Evolutionary conservation across 345 rosid genomes (phyloP), one percentile per base, ranked within the genome.

Genomic region (Gossypium sturtianum): DNA sequence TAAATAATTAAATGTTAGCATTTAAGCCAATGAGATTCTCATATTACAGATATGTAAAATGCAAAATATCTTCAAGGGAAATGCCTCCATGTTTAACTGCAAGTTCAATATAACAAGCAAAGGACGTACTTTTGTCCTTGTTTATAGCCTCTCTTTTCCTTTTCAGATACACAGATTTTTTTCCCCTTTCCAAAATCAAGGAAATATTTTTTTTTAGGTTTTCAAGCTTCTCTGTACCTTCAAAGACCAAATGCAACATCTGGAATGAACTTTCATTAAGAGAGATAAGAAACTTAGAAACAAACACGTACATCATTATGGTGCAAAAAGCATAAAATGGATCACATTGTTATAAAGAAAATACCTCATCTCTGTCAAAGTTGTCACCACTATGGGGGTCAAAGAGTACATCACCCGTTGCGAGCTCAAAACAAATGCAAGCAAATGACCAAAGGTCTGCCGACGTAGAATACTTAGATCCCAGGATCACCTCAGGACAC

Each of bases 361-460:
- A 56, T 76, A 90, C 95, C 95, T 88, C 95, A 77, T 90, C 95
- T 80, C 95, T 88, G 65, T 87, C 89, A 56, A 80, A 88, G 80
- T 88, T 90, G 77, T 87, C 90, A 19, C 89, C 91, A 1, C 89
- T 87, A 78, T 88, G 94, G 16, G 92, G 94, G 78, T 90, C 94
- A 77, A 87, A 88, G 22, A 88, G 90, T 12, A 90, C 92, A 73
- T 90, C 92, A 74, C 94, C 92, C 3, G 92, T 87, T 60, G 89
- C 89, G 74, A 88, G 90, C 86, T 90, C 94, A 83, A 90, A 90
- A 78, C 91, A 88, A 66, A 90, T 90, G 81, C 94, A 90, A 56
- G 92, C 89, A 78, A 88, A 88, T 51, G 94, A 90, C 92, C 94
- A 88, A 48, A 88, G 88, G 83, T 90, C 94, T 3, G 89, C 94